A percentile compares a stretch with the other conserved stretches of the same genome.
These are phyloP conservation scores for Sphaceloma murrayae DNA, from an alignment of 2,329 filamentous ascomycete species.

Conservation along the genomic window DNA sequence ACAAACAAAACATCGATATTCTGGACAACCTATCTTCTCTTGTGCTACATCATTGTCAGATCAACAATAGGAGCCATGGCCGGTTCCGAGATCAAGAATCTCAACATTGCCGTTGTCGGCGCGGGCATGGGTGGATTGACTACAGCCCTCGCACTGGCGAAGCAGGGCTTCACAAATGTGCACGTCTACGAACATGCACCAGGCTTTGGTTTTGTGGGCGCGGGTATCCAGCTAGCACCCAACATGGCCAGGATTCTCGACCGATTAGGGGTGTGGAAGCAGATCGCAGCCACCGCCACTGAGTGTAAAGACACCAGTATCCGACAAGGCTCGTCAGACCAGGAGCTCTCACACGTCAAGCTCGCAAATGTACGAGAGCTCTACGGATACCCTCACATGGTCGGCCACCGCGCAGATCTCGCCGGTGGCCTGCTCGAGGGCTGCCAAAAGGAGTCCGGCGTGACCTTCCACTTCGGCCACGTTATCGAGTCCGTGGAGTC, in stretches of 20 bases:
- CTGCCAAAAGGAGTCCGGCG: slow-evolving; percentile 51
- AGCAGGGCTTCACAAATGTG: slow-evolving; percentile 64
- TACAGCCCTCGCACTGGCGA: slow-evolving; percentile 61
- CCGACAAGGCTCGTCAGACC: slow-evolving; percentile 57
- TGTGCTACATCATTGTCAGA: background rate
- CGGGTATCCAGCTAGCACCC: slow-evolving; percentile 74
- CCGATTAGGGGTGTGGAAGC: slow-evolving; percentile 60
- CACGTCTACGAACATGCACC: slow-evolving; percentile 65
- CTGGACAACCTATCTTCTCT: background rate
- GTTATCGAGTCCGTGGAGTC: slow-evolving; percentile 47
- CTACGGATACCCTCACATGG: slow-evolving; percentile 70
- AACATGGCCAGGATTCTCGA: slow-evolving; percentile 73
- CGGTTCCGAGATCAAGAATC: slow-evolving; percentile 25
- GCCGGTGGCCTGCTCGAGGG: slow-evolving; percentile 60
- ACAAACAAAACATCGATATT: no score
- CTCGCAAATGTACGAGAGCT: slow-evolving; percentile 56
- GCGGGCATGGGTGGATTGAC: slow-evolving; percentile 66
- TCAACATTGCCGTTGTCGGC: slow-evolving; percentile 30
- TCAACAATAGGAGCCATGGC: slow-evolving; percentile 22
- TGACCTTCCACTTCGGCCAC: slow-evolving; percentile 60
- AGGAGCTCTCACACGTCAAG: slow-evolving; percentile 60
- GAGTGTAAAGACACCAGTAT: slow-evolving; percentile 64
- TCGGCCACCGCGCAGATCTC: slow-evolving; percentile 65
- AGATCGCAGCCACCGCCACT: slow-evolving; percentile 61
- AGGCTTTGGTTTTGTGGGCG: slow-evolving; percentile 69